Evolutionary conservation across 257 asterid genomes (phyloP).

Genomic region (Capsicum rhomboideum): DNA sequence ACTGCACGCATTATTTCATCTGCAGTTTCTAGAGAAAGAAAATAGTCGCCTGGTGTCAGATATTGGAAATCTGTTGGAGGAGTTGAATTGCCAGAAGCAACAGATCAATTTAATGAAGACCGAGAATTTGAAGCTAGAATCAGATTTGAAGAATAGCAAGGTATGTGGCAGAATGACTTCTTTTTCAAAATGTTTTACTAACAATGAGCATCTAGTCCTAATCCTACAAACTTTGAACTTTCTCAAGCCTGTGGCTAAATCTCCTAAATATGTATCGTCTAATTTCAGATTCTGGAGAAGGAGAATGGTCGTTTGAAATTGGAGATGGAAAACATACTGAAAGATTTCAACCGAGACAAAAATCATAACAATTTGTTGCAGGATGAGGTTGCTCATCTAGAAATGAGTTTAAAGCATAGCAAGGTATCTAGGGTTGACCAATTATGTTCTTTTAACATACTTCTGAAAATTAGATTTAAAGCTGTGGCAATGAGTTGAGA

Average conservation of each 20-base stretch:
- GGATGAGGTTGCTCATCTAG: conserved; percentile 36
- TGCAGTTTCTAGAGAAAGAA: conserved; percentile 48
- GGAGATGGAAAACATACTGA: conserved; percentile 38
- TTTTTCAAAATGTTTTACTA: not conserved
- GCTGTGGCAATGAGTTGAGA: not conserved
- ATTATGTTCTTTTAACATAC: not conserved
- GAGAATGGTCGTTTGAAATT: conserved; percentile 39
- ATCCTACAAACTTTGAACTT: not conserved
- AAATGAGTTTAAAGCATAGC: conserved; percentile 38
- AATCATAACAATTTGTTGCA: conserved; percentile 41
- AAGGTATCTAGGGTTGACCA: conserved; percentile 33
- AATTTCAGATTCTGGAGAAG: conserved; percentile 52
- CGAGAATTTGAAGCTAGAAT: conserved; percentile 32
- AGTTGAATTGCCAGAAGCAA: conserved; percentile 36
- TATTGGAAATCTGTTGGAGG: conserved; percentile 27
- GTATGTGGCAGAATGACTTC: conserved; percentile 13
- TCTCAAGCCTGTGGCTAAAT: not conserved
- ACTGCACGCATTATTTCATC: conserved; percentile 1
- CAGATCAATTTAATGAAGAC: conserved; percentile 26
- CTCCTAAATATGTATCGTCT: not conserved
- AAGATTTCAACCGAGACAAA: conserved; percentile 46
- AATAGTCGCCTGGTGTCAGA: conserved; percentile 32
- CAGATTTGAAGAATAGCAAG: conserved; percentile 29
- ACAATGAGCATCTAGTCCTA: not conserved
- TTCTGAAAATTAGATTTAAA: not conserved